Evolutionary conservation across 139 green algal species (phyloP), one percentile per base, ranked within the genome.

Genomic region (Choricystis sp.): DNA sequence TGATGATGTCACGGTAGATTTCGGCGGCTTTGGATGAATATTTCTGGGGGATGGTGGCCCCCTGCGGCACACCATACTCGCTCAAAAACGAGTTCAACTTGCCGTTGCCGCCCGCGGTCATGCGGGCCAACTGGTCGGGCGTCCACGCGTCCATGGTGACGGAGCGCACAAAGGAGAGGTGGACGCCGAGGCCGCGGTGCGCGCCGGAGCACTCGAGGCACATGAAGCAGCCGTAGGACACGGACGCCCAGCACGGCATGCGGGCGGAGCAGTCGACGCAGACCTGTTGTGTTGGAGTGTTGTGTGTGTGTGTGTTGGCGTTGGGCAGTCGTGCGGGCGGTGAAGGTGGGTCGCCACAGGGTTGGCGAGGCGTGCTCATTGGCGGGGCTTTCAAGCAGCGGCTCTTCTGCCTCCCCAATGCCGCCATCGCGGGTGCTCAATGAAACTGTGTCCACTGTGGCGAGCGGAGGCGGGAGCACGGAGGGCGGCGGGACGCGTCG

Each of bases 131-230:
- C 77, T 99, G 86, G 26, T 96, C 81, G 3, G 68, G 27, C 3
- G 77, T 89, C 93, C 93, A 99, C 0, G 86, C 83, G 70, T 99
- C 93, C 93, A 99, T 99, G 16, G 83, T 89, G 1, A 98, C 89
- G 5, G 84, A 92, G 74, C 92, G 83, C 19, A 99, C 93, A 72
- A 98, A 99, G 64, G 74, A 89, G 66, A 98, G 89, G 71, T 99
- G 94, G 49, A 99, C 94, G 40, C 94, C 94, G 26, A 99, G 78
- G 0, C 88, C 86, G 19, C 94, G 74, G 70, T 99, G 94, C 66
- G 86, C 80, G 3, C 94, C 93, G 59, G 79, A 92, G 79, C 94
- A 99, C 66, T 98, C 89, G 29, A 99, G 69, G 75, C 94, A 99
- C 84, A 99, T 92, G 76, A 98, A 99, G 49, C 86, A 85, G 57